Evolutionary conservation across 805 yeast species (phyloP).

Genomic region (Zygosaccharomyces gambellarensis): DNA sequence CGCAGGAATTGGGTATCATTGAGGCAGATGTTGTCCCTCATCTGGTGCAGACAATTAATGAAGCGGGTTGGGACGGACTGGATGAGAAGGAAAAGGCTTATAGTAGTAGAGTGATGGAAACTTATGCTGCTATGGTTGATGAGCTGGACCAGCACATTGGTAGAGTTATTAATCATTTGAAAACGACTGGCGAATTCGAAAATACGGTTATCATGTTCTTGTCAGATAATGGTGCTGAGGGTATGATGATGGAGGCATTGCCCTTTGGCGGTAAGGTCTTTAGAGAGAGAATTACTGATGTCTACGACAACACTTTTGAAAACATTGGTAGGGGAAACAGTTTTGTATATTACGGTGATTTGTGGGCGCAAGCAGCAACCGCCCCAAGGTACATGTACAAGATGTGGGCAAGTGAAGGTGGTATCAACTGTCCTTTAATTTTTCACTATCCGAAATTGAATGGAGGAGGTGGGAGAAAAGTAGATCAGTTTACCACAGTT

Average conservation of each 20-base stretch:
- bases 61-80: conserved; percentile 42
- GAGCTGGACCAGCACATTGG: conserved; percentile 50
- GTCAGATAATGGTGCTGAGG: conserved; percentile 65
- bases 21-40: conserved; percentile 44
- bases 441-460: conserved; percentile 40
- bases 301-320: conserved; percentile 41
- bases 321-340: conserved; percentile 48
- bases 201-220: conserved; percentile 55
- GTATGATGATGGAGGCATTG: conserved; percentile 52
- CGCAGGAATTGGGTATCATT: conserved; percentile 44
- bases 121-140: conserved; percentile 64
- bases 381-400: conserved; percentile 52
- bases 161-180: conserved; percentile 40
- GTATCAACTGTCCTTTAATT: conserved; percentile 53
- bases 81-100: conserved; percentile 35
- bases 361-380: conserved; percentile 62
- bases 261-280: conserved; percentile 34
- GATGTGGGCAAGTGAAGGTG: conserved; percentile 58
- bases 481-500: conserved; percentile 46
- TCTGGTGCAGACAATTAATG: conserved; percentile 39
- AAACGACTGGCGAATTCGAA: conserved; percentile 42
- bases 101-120: conserved; percentile 47
- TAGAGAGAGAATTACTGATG: conserved; percentile 29
- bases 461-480: conserved; percentile 31
- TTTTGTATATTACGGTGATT: conserved; percentile 49